A percentile compares a stretch with the other conserved stretches of the same genome.
phyloP scores from a whole-genome alignment of 345 rosid genomes.

The Gossypium bickii region DNA sequence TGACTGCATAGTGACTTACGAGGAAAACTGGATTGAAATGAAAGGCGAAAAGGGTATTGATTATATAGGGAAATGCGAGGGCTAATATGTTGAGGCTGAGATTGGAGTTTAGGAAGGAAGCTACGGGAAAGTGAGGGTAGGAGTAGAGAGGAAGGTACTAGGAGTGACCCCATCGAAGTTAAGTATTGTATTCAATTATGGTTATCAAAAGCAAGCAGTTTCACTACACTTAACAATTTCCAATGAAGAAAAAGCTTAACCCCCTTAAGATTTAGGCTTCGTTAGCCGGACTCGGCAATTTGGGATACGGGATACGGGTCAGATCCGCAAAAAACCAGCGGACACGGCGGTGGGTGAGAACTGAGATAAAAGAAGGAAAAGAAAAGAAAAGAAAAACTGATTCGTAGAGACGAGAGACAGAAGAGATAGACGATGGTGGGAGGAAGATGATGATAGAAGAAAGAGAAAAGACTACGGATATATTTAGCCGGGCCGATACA shows the following conservation, averaged over 20 bases:
- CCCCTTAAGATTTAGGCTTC: no score
- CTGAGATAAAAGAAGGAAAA: no score
- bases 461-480: no score
- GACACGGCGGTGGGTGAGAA: no score
- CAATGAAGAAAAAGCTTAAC: not conserved
- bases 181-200: not conserved
- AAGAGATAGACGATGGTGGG: no score
- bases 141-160: slow-evolving; percentile 19
- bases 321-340: no score
- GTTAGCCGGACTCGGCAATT: no score
- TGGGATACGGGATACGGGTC: no score
- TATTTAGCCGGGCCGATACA: no score
- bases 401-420: no score
- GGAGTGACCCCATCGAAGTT: slow-evolving; percentile 38
- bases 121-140: slow-evolving; percentile 3
- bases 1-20: slow-evolving; percentile 17
- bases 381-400: no score
- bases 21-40: slow-evolving; percentile 1
- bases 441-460: no score
- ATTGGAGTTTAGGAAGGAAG: slow-evolving; percentile 10
- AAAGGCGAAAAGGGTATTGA: not conserved
- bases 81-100: slow-evolving; percentile 3
- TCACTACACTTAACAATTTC: not conserved
- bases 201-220: slow-evolving; percentile 5
- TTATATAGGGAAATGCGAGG: not conserved